These are phyloP conservation scores for Candida ipomoeae DNA, from an alignment of 805 yeast genomes.

Conservation along the genomic window DNA sequence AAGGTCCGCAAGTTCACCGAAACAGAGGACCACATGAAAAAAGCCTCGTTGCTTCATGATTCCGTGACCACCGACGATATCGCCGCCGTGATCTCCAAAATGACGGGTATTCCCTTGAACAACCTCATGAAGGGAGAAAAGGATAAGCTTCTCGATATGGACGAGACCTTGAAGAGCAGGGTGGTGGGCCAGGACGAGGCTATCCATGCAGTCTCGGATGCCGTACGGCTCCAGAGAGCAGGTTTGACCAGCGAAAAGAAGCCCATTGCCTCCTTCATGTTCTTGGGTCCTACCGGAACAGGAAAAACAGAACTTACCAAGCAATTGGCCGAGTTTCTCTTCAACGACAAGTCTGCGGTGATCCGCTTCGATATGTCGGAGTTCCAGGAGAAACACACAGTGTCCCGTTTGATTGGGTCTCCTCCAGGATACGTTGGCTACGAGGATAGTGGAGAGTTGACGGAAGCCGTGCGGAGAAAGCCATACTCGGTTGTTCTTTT, in stretches of 20 bases:
- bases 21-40: slow-evolving; percentile 27
- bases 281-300: slow-evolving; percentile 97
- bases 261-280: slow-evolving; percentile 95
- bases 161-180: slow-evolving; percentile 63
- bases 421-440: slow-evolving; percentile 98
- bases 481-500: slow-evolving; percentile 91
- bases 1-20: slow-evolving; percentile 50
- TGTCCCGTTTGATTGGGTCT: slow-evolving; percentile 90
- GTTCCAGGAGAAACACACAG: slow-evolving; percentile 90
- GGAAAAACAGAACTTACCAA: slow-evolving; percentile 97
- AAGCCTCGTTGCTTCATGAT: slow-evolving; percentile 63
- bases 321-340: slow-evolving; percentile 84
- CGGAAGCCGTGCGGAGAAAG: slow-evolving; percentile 92
- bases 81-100: slow-evolving; percentile 83
- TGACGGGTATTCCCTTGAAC: slow-evolving; percentile 94
- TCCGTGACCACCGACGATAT: slow-evolving; percentile 93
- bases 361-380: slow-evolving; percentile 97
- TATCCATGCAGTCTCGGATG: slow-evolving; percentile 82
- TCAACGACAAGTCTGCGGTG: slow-evolving; percentile 83
- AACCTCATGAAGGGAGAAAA: slow-evolving; percentile 91
- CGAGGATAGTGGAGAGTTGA: slow-evolving; percentile 93
- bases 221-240: slow-evolving; percentile 94
- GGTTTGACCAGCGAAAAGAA: slow-evolving; percentile 92
- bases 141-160: slow-evolving; percentile 87
- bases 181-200: slow-evolving; percentile 98